A percentile compares a stretch with the other conserved stretches of the same genome.
Evolutionary conservation across 495 filamentous ascomycete genomes (phyloP).

Genomic region (Aspergillus diversus): DNA sequence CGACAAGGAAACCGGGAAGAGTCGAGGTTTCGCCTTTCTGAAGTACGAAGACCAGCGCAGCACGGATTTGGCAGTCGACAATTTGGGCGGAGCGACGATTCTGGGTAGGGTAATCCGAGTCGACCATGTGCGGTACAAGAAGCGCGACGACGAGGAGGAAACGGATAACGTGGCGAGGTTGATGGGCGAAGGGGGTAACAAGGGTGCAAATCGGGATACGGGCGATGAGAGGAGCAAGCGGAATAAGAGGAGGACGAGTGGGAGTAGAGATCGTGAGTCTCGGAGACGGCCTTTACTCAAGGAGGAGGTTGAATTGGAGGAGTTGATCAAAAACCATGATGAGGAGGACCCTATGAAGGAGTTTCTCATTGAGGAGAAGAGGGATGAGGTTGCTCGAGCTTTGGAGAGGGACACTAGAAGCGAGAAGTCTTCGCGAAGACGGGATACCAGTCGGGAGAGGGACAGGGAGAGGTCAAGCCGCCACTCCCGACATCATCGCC

Average conservation of each 20-base stretch:
- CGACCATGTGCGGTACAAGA: conserved; percentile 90
- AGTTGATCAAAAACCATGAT: conserved; percentile 77
- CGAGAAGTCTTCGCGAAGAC: conserved; percentile 41
- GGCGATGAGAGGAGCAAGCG: conserved; percentile 43
- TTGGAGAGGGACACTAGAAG: conserved; percentile 56
- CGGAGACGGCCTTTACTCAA: conserved; percentile 53
- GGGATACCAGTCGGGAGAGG: conserved; percentile 42
- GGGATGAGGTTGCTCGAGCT: conserved; percentile 77
- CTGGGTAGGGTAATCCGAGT: conserved; percentile 81
- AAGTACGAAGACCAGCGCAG: conserved; percentile 99
- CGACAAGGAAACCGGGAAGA: conserved; percentile 95
- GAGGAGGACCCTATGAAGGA: conserved; percentile 98
- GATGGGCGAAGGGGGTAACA: conserved; percentile 36
- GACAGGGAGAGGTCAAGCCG: conserved; percentile 48
- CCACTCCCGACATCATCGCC: conserved; percentile 61
- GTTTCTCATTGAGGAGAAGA: conserved; percentile 85
- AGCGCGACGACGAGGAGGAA: conserved; percentile 81
- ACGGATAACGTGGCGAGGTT: conserved; percentile 55
- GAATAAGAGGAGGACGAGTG: conserved; percentile 44
- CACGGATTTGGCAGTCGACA: conserved; percentile 94
- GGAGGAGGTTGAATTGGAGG: conserved; percentile 77
- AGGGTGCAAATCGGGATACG: conserved; percentile 33
- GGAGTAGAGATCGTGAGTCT: conserved; percentile 37
- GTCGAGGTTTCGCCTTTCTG: conserved; percentile 88
- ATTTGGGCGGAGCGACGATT: conserved; percentile 83